Evolutionary conservation across 306 rosid genomes (phyloP), one percentile per base, ranked within the genome.

Genomic region (Leucaena leucocephala): DNA sequence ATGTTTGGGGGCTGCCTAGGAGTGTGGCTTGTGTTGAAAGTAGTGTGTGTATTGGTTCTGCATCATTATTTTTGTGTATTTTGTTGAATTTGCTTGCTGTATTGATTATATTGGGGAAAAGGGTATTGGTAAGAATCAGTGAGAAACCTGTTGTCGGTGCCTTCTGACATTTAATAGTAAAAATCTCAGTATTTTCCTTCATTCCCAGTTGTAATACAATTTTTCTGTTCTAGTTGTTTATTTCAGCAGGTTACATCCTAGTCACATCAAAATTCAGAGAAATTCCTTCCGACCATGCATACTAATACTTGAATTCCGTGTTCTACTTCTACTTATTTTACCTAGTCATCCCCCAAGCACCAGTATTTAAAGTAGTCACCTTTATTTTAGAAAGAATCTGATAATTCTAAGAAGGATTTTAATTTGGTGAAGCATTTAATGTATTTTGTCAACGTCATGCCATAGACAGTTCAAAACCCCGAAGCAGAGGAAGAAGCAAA

Each of bases 401-500:
- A 15, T 43, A 3, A 69, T 82, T 42, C 48, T 61, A 33, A 57
- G 13, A 54, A 69, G 15, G 68, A 42, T 38, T 72, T n/a, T 35
- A 58, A 9, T 44, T 27, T 19, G 36, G 68, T 27, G 43, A 17
- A 42, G 57, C 46, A 74, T 33, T 16, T n/a, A n/a, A 11, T 0
- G 0, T 58, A 21, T 33, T 22, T 13, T 59, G 21, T 58, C 61
- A 71, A 74, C 38, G 64, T 16, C 62, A 74, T 57, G 78, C 66
- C 61, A 62, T 33, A 27, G 39, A 39, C 8, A 4, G 33, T 59
- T 39, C 19, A 19, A 55, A 71, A 35, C 33, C 73, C 55, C 40
- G 36, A 74, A 21, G 16, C 6, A 64, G 64, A 75, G 7, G 77
- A 75, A 4, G 78, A 42, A 54, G 40, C 19, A 66, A 67, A 69